Conservation (phyloP, 2,329 filamentous ascomycete genomes). For the Phoma sp. region DNA sequence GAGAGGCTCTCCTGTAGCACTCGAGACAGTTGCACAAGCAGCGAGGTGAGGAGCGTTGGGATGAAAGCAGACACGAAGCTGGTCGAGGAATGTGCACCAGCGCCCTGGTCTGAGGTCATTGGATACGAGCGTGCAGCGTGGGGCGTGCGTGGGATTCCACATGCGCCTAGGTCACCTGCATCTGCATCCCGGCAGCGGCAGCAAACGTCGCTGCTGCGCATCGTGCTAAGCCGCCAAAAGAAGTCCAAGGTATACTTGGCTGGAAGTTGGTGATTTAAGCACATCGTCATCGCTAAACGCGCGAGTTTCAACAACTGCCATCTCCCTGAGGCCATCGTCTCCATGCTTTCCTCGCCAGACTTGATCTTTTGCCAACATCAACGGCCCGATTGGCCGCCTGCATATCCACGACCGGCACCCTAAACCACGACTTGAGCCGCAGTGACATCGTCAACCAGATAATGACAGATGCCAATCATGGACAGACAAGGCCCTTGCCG, state of each 20-base stretch:
- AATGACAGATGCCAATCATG: slow-evolving; percentile 38
- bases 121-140: slow-evolving; percentile 6
- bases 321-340: not conserved
- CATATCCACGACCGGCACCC: slow-evolving; percentile 22
- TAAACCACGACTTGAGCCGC: slow-evolving; percentile 21
- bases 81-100: slow-evolving; percentile 12
- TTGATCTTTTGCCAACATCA: not conserved
- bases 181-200: slow-evolving; percentile 19
- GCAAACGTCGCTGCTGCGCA: slow-evolving; percentile 11
- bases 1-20: slow-evolving; percentile 8
- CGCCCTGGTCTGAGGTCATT: slow-evolving; percentile 16
- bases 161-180: slow-evolving; percentile 9
- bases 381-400: slow-evolving; percentile 13
- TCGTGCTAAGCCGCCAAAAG: slow-evolving; percentile 29
- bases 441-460: slow-evolving; percentile 13
- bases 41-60: slow-evolving; percentile 9
- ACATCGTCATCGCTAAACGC: slow-evolving; percentile 24
- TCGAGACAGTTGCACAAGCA: slow-evolving; percentile 5
- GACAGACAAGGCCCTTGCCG: slow-evolving; percentile 37
- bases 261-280: slow-evolving; percentile 14
- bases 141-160: slow-evolving; percentile 2
- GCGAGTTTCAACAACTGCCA: slow-evolving; percentile 2
- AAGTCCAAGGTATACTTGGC: slow-evolving; percentile 19
- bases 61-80: slow-evolving; percentile 11
- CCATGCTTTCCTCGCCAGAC: slow-evolving; percentile 6